Base-by-base conservation (phyloP, 495 filamentous ascomycete species). In the Stereocaulon alpinum region DNA sequence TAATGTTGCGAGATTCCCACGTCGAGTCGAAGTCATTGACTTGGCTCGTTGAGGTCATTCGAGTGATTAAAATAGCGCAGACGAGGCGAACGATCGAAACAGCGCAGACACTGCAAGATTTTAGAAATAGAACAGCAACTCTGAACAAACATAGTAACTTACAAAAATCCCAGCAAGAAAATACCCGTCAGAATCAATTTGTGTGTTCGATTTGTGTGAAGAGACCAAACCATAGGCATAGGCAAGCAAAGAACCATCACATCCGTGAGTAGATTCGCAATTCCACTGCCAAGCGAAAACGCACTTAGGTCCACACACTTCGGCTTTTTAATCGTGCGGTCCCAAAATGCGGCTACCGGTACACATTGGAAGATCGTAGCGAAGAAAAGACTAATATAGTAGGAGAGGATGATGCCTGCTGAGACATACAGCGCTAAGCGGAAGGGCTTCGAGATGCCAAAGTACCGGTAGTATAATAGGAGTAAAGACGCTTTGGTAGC, bases 91-190 rank as follows among this genome's bases (percentile, higher is more conserved):
- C 40, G 37, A 69, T 64, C 6, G 63, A 68, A 7, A 59, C 66
- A 14, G 68, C 58, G 43, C 66, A 69, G 56, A 67, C 67, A 49
- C 70, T 70, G 47, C 22, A 56, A 4, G 14, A 20, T 40, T 14
- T 66, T 47, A 60, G 58, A 32, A 37, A 18, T n/a, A 6, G 12
- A 27, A 24, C 24, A 24, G n/a, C 1, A 10, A n/a, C 11, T 14
- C 1, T 10, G 0, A 55, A 20, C 15, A 29, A 9, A 0, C 24
- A 24, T 57, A 18, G 11, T 7, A 14, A 64, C 71, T 55, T 69
- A 72, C 72, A 70, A 70, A 42, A 68, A 60, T 0, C 71, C 72
- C 0, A 74, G 64, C 18, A 71, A 7, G 50, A 73, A 73, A 17
- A 75, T 69, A 15, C 66, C 65, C 9, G 56, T 66, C 15, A 71